phyloP scores from a whole-genome alignment of 805 yeast species.

The Lipomyces anomalus region DNA sequence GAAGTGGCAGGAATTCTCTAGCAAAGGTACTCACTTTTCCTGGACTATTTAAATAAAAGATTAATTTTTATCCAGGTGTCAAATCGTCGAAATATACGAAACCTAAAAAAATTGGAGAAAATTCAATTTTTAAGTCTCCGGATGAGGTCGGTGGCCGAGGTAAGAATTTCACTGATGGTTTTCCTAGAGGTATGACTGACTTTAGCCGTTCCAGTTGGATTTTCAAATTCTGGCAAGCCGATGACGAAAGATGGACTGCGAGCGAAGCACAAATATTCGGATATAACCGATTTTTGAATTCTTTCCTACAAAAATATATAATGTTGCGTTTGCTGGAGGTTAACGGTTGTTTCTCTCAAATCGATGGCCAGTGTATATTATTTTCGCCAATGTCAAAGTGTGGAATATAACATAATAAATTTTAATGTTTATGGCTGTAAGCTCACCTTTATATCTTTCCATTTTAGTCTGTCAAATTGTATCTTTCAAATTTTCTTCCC shows the following conservation, averaged over 20 bases:
- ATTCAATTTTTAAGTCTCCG: conserved; percentile 26
- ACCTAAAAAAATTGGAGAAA: conserved; percentile 23
- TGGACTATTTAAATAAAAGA: background rate
- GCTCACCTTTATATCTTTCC: no score
- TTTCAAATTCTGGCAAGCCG: conserved; percentile 14
- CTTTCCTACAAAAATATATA: no score
- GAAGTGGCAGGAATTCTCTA: conserved; percentile 30
- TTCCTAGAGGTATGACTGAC: background rate
- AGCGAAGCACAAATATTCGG: conserved; percentile 6
- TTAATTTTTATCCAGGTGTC: conserved; percentile 2
- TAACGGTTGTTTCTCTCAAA: no score
- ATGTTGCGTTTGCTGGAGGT: no score
- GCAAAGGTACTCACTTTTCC: conserved; percentile 9
- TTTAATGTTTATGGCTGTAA: no score
- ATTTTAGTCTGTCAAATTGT: no score
- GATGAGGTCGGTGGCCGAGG: conserved; percentile 20
- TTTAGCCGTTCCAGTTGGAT: conserved; percentile 15
- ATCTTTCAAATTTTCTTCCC: no score
- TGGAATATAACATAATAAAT: no score
- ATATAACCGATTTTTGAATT: no score
- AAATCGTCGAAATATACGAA: conserved; percentile 7
- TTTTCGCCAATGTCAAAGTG: no score
- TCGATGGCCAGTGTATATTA: no score
- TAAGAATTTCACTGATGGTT: background rate
- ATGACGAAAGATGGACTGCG: conserved; percentile 15